These are phyloP conservation scores for Dendrobium officinale DNA, from an alignment of 106 monocot genomes.

Conservation along the genomic window DNA sequence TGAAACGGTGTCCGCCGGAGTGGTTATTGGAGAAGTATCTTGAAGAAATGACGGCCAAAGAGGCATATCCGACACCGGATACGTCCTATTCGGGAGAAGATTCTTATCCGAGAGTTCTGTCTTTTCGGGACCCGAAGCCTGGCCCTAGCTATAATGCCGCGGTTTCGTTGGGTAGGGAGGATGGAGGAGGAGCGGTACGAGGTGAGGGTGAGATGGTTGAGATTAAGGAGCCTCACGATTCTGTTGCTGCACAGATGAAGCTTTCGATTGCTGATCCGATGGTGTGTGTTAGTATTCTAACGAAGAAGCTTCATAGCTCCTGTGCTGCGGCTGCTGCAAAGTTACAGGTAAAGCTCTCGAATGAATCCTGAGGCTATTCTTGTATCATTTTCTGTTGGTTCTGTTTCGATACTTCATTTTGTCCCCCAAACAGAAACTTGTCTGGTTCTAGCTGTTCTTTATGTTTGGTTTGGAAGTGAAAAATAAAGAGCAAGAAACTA, in stretches of 20 bases:
- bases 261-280: conserved; percentile 20
- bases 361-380: not conserved
- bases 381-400: not conserved
- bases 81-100: not conserved
- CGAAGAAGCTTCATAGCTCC: conserved; percentile 47
- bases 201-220: conserved; percentile 33
- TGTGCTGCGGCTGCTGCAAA: conserved; percentile 39
- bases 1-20: conserved; percentile 47
- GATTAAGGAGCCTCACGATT: conserved; percentile 21
- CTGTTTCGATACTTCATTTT: not conserved
- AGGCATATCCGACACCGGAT: not conserved
- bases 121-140: not conserved
- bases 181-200: conserved; percentile 3
- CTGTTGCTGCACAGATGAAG: conserved; percentile 2
- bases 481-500: not conserved
- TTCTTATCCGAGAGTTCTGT: not conserved
- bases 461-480: not conserved
- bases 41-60: conserved; percentile 21
- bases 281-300: conserved; percentile 37
- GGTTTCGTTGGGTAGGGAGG: conserved; percentile 6
- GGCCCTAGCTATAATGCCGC: no score
- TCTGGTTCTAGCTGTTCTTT: not conserved
- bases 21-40: conserved; percentile 63
- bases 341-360: conserved; percentile 27
- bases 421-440: not conserved